phyloP scores from a whole-genome alignment of 495 filamentous ascomycete genomes.

The Penicillium fimorum region DNA sequence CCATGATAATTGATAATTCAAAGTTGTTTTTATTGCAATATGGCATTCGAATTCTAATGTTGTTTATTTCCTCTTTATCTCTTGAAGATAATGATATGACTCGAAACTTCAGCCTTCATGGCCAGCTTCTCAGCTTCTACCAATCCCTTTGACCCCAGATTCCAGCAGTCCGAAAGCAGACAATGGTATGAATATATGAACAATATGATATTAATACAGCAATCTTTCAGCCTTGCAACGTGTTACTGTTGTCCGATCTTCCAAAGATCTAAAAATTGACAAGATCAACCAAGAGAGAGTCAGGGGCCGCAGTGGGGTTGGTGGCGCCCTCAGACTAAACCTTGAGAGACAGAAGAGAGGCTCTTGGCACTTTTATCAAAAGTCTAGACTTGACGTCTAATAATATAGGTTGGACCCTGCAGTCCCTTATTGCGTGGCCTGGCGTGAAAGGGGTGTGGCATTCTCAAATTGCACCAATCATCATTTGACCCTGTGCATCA shows the following conservation, averaged over 20 bases:
- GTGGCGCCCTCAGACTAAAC: constrained; percentile 2
- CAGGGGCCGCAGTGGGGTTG: constrained; percentile 7
- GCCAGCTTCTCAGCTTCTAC: no score
- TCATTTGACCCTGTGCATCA: neutral
- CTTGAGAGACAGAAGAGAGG: neutral
- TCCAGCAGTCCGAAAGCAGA: no score
- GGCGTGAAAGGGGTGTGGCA: constrained; percentile 1
- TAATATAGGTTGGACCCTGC: neutral
- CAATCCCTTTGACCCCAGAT: no score
- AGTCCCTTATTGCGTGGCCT: neutral
- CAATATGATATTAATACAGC: no score
- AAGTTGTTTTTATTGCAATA: no score
- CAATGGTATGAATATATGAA: no score
- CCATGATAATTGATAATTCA: no score
- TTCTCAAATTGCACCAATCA: constrained; percentile 4
- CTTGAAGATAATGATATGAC: no score
- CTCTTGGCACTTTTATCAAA: neutral
- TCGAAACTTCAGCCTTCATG: no score
- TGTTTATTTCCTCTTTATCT: no score
- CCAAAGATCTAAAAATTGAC: neutral
- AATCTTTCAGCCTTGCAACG: neutral
- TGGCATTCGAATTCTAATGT: no score
- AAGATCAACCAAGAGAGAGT: constrained; percentile 1
- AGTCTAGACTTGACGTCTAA: constrained; percentile 6
- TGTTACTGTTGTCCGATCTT: neutral